Conservation (phyloP, 2,329 filamentous ascomycete species). For the Pseudogymnoascus sp. region DNA sequence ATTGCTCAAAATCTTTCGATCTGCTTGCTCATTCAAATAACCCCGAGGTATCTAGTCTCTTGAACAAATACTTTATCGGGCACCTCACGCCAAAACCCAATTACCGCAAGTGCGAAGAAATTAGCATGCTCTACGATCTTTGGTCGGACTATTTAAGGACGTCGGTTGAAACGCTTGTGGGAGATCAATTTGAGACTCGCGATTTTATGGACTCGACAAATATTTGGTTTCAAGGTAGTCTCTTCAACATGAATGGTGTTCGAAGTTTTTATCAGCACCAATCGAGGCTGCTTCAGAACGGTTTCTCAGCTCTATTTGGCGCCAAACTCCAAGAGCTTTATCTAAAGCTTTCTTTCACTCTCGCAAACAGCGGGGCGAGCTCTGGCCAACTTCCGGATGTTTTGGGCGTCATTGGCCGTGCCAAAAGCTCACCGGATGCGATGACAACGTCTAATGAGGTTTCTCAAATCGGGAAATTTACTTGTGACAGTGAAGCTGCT, state of each 20-base stretch:
- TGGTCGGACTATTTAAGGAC: constrained; percentile 44
- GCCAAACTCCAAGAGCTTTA: constrained; percentile 46
- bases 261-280: constrained; percentile 48
- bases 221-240: constrained; percentile 39
- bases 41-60: constrained; percentile 44
- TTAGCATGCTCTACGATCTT: constrained; percentile 41
- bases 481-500: constrained; percentile 39
- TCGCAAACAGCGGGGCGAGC: constrained; percentile 35
- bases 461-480: constrained; percentile 42
- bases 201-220: constrained; percentile 41
- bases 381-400: constrained; percentile 38
- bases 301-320: constrained; percentile 44
- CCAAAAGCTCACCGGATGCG: constrained; percentile 40
- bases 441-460: constrained; percentile 42
- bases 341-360: constrained; percentile 43
- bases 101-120: constrained; percentile 36
- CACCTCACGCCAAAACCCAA: constrained; percentile 45
- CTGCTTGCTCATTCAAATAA: constrained; percentile 49
- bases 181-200: constrained; percentile 47
- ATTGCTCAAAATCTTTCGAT: constrained; percentile 46
- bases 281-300: constrained; percentile 42
- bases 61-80: constrained; percentile 49
- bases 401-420: constrained; percentile 35
- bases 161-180: constrained; percentile 44
- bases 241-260: constrained; percentile 44